These are phyloP conservation scores for Jatropha curcas DNA, from an alignment of 345 rosid species.

Conservation along the genomic window DNA sequence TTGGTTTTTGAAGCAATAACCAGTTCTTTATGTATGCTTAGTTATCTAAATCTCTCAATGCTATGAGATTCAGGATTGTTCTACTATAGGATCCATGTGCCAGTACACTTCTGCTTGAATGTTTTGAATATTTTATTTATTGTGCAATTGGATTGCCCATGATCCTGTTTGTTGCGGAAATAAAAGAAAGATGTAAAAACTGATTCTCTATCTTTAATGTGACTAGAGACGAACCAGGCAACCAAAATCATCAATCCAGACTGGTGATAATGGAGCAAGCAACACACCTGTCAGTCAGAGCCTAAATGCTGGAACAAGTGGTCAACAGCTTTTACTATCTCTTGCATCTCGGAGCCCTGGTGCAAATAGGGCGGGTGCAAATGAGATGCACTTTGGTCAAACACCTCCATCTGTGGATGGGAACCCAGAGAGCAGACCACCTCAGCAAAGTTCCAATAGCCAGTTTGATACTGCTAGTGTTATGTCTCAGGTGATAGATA, in stretches of 20 bases:
- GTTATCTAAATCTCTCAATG: neutral
- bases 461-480: conserved; percentile 53
- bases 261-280: conserved; percentile 41
- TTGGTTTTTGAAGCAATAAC: neutral
- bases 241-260: conserved; percentile 33
- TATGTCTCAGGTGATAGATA: conserved; percentile 68
- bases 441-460: conserved; percentile 40
- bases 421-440: conserved; percentile 23
- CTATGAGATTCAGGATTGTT: neutral
- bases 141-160: neutral
- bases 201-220: conserved; percentile 19
- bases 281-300: conserved; percentile 40
- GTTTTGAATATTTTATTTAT: neutral
- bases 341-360: conserved; percentile 53
- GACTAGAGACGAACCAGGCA: conserved; percentile 53
- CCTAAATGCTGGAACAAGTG: conserved; percentile 34
- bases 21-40: neutral
- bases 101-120: neutral
- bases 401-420: conserved; percentile 17
- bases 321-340: conserved; percentile 65
- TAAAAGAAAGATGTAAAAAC: neutral
- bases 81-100: neutral
- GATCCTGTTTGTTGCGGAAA: neutral
- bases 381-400: conserved; percentile 23
- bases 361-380: conserved; percentile 23